A percentile compares a stretch with the other conserved stretches of the same genome.
Evolutionary conservation across 805 yeast genomes (phyloP).

Genomic region (Nakazawaea peltata): DNA sequence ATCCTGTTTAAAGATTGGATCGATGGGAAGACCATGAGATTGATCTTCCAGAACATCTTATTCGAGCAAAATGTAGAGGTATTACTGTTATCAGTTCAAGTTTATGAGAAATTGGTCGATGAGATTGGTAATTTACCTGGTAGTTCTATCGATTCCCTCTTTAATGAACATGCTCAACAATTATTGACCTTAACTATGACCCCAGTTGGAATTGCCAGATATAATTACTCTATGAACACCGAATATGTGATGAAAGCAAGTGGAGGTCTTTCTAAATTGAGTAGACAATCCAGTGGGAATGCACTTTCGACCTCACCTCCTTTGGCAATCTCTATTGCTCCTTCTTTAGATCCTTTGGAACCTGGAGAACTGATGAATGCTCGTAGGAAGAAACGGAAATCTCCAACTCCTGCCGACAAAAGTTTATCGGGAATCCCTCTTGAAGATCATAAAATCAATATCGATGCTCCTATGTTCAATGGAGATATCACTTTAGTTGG

Average conservation of each 20-base stretch:
- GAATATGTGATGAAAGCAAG: conserved; percentile 74
- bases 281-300: neutral
- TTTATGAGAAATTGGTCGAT: conserved; percentile 48
- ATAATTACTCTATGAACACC: conserved; percentile 77
- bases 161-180: conserved; percentile 51
- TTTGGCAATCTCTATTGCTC: no score
- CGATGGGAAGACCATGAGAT: conserved; percentile 60
- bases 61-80: conserved; percentile 84
- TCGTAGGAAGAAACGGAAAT: conserved; percentile 38
- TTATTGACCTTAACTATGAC: conserved; percentile 70
- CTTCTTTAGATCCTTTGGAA: conserved; percentile 5
- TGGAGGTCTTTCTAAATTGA: conserved; percentile 31
- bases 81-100: conserved; percentile 48
- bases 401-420: conserved; percentile 13
- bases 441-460: conserved; percentile 63
- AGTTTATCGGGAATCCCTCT: conserved; percentile 33
- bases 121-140: conserved; percentile 27
- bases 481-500: conserved; percentile 92
- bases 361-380: conserved; percentile 14
- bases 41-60: conserved; percentile 78
- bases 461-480: conserved; percentile 84
- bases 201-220: conserved; percentile 91
- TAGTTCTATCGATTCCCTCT: conserved; percentile 38
- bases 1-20: conserved; percentile 57
- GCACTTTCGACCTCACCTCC: neutral